Evolutionary conservation across 1,139 yeast genomes (phyloP).

Genomic region (Pichia sorboxylosa): DNA sequence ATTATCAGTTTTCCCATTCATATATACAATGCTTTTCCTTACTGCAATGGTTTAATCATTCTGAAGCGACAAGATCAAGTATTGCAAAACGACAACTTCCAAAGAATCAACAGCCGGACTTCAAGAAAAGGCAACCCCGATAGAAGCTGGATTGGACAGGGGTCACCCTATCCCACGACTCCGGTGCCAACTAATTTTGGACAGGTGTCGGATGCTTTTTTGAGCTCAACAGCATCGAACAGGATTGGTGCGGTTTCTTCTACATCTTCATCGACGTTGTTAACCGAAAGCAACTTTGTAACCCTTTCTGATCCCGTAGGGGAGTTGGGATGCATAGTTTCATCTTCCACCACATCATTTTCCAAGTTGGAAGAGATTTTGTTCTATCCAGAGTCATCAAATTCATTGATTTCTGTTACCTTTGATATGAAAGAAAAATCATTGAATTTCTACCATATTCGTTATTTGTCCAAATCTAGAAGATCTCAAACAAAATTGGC

Average conservation of each 20-base stretch:
- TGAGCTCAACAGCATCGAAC: too few relatives aligned
- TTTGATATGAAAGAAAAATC: constrained; percentile 34
- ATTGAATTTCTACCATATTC: constrained; percentile 39
- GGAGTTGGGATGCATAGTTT: constrained; percentile 54
- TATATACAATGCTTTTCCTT: constrained; percentile 43
- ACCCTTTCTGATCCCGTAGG: constrained; percentile 59
- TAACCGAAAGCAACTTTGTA: constrained; percentile 30
- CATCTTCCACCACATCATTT: constrained; percentile 61
- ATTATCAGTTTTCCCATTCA: constrained; percentile 55
- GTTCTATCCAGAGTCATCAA: constrained; percentile 34
- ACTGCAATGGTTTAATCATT: constrained; percentile 45
- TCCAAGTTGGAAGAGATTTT: constrained; percentile 46
- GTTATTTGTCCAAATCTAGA: constrained; percentile 27
- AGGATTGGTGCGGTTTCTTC: not conserved
- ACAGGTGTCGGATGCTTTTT: too few relatives aligned
- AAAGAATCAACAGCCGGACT: too few relatives aligned
- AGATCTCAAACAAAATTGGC: constrained; percentile 9
- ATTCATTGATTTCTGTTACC: constrained; percentile 39
- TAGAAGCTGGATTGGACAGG: too few relatives aligned
- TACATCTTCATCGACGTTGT: constrained; percentile 7
- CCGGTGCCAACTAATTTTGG: too few relatives aligned
- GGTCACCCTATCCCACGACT: constrained; percentile 1
- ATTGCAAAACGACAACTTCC: too few relatives aligned
- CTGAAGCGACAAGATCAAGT: too few relatives aligned
- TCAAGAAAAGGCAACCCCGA: too few relatives aligned